A percentile compares a stretch with the other conserved stretches of the same genome.
Evolutionary conservation across 177 flowering plant genomes (phyloP).

Genomic region (Vitis hybrid): DNA sequence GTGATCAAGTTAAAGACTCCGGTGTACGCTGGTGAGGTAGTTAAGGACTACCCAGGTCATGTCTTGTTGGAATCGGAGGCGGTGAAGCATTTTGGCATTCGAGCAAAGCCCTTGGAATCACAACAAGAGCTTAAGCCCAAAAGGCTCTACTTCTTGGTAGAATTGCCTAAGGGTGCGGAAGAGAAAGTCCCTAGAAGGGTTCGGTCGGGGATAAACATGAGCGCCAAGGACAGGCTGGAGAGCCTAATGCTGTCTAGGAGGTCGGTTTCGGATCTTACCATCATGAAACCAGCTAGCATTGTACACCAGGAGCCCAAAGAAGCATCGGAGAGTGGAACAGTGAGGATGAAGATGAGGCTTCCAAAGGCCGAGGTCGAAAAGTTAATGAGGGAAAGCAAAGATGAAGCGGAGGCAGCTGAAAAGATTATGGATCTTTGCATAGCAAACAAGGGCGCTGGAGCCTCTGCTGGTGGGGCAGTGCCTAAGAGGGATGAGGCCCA

Average conservation of each 20-base stretch:
- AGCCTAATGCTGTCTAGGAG: conserved; percentile 51
- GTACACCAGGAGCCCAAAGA: conserved; percentile 12
- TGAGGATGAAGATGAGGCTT: conserved; percentile 54
- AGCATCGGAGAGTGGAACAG: conserved; percentile 8
- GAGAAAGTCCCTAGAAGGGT: conserved; percentile 44
- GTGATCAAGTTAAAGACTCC: conserved; percentile 59
- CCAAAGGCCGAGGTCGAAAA: conserved; percentile 69
- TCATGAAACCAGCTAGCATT: conserved; percentile 26
- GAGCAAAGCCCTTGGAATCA: conserved; percentile 56
- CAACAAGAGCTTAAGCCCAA: conserved; percentile 43
- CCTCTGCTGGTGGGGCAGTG: background rate
- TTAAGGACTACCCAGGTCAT: conserved; percentile 49
- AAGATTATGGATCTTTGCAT: conserved; percentile 58
- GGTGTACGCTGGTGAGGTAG: conserved; percentile 41
- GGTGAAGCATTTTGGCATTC: conserved; percentile 56
- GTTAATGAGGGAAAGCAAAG: conserved; percentile 56
- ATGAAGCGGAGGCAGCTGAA: conserved; percentile 64
- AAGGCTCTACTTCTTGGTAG: conserved; percentile 62
- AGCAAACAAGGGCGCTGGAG: conserved; percentile 7
- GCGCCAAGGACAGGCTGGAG: conserved; percentile 66
- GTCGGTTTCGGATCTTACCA: conserved; percentile 51
- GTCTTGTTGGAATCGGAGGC: conserved; percentile 60
- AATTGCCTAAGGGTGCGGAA: conserved; percentile 37
- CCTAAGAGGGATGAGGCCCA: background rate
- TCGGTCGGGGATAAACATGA: conserved; percentile 61